These are phyloP conservation scores for Parafenestella ontariensis DNA, from an alignment of 2,329 filamentous ascomycete genomes.

Conservation along the genomic window DNA sequence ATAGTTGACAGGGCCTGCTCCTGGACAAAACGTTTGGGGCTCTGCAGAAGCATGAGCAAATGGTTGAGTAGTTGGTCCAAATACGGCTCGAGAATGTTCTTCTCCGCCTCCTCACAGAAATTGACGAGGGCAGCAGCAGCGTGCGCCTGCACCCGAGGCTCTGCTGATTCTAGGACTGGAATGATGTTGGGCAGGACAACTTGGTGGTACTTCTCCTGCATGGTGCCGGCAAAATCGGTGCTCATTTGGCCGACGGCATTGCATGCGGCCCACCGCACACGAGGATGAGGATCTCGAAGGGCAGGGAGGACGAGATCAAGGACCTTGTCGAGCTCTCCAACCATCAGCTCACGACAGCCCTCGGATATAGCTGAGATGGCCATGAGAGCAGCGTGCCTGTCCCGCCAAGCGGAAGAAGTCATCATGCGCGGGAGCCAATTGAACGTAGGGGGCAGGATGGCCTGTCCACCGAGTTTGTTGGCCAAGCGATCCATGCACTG, in stretches of 20 bases:
- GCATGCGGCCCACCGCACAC: conserved; percentile 96
- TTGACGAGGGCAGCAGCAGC: conserved; percentile 98
- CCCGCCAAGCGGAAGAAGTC: conserved; percentile 91
- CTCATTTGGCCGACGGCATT: conserved; percentile 99
- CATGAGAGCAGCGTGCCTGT: conserved; percentile 96
- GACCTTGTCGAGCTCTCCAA: conserved; percentile 91
- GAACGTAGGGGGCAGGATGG: conserved; percentile 92
- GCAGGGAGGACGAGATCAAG: conserved; percentile 93
- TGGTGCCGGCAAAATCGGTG: conserved; percentile 96
- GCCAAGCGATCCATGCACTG: conserved; percentile 98
- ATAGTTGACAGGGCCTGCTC: conserved; percentile 98
- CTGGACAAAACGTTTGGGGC: conserved; percentile 93
- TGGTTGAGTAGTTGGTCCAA: conserved; percentile 85
- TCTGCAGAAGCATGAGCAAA: conserved; percentile 86
- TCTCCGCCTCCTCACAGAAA: conserved; percentile 98
- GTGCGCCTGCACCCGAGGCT: conserved; percentile 94
- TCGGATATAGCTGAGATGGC: conserved; percentile 98
- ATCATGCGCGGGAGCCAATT: conserved; percentile 98
- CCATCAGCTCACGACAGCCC: conserved; percentile 94
- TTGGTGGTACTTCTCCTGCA: conserved; percentile 95
- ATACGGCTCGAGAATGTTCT: conserved; percentile 88
- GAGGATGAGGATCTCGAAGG: conserved; percentile 85
- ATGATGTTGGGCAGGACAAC: conserved; percentile 89
- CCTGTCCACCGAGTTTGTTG: conserved; percentile 94
- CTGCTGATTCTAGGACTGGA: conserved; percentile 85